These are phyloP conservation scores for Thraustochytrium striatum DNA, from an alignment of 352 stramenopile genomes.

Conservation along the genomic window DNA sequence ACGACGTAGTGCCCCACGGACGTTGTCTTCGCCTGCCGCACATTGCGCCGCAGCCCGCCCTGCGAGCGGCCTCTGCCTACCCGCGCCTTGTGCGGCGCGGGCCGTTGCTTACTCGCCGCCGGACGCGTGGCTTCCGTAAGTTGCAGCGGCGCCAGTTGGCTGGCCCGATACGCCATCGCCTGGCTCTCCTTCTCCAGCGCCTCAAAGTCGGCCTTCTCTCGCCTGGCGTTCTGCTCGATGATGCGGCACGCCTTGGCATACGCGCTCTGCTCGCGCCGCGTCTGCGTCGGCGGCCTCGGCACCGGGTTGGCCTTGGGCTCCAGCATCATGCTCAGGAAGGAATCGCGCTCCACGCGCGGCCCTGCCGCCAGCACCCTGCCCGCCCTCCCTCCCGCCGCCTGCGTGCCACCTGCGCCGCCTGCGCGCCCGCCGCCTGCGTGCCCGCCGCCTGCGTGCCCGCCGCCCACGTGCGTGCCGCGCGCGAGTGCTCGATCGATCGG, in stretches of 20 bases:
- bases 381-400: too few species aligned
- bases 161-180: background rate
- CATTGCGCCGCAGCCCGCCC: background rate
- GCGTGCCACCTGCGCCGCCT: too few species aligned
- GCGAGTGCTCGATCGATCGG: too few species aligned
- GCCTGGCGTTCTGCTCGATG: background rate
- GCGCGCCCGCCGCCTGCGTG: too few species aligned
- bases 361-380: too few species aligned
- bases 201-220: background rate
- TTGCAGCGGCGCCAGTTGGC: background rate
- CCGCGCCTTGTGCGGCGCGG: too few species aligned
- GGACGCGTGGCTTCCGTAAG: background rate
- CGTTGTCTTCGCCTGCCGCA: background rate
- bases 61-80: too few species aligned
- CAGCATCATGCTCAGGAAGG: background rate
- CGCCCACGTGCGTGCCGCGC: too few species aligned
- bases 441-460: too few species aligned
- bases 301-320: background rate
- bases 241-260: background rate
- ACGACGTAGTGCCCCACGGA: conserved; percentile 77
- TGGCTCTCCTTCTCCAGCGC: background rate
- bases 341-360: too few species aligned
- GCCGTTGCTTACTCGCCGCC: background rate
- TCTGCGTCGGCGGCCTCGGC: background rate
- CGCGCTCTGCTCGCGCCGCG: background rate